Conservation (phyloP, 2,329 filamentous ascomycete genomes). For the Didymella keratinophila region DNA sequence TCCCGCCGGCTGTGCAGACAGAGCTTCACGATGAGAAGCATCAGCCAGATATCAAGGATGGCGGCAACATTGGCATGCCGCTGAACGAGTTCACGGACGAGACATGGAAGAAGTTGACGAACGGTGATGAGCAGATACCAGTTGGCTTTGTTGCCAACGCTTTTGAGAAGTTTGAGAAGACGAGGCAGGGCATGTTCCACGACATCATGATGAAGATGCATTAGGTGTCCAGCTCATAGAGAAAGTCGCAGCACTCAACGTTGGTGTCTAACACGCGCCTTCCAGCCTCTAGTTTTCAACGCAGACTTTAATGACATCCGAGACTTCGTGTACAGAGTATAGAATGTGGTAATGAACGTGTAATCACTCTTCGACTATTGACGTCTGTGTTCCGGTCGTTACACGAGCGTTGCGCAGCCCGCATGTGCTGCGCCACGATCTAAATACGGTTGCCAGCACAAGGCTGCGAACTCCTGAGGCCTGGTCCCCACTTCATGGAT, state of each 20-base stretch:
- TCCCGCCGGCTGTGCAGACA: conserved; percentile 64
- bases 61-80: conserved; percentile 62
- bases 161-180: conserved; percentile 58
- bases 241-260: not conserved
- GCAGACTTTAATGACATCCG: not conserved
- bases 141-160: conserved; percentile 55
- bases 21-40: conserved; percentile 64
- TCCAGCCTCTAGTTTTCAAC: not conserved
- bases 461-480: conserved; percentile 16
- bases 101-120: conserved; percentile 56
- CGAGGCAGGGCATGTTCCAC: conserved; percentile 54
- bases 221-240: conserved; percentile 1
- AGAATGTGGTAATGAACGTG: not conserved
- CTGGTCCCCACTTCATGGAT: conserved; percentile 19
- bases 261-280: not conserved
- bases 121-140: conserved; percentile 61
- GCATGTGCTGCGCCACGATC: conserved; percentile 18
- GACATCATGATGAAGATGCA: conserved; percentile 33
- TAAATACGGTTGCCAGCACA: conserved; percentile 10
- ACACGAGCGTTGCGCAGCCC: conserved; percentile 1
- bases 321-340: not conserved
- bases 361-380: not conserved
- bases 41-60: conserved; percentile 62
- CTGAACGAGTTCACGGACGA: conserved; percentile 61
- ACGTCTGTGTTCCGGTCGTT: not conserved